Percentiles rank a stretch among this genome's conserved stretches.
Conservation (phyloP, 805 yeast species). For the Metschnikowia lachancei region DNA sequence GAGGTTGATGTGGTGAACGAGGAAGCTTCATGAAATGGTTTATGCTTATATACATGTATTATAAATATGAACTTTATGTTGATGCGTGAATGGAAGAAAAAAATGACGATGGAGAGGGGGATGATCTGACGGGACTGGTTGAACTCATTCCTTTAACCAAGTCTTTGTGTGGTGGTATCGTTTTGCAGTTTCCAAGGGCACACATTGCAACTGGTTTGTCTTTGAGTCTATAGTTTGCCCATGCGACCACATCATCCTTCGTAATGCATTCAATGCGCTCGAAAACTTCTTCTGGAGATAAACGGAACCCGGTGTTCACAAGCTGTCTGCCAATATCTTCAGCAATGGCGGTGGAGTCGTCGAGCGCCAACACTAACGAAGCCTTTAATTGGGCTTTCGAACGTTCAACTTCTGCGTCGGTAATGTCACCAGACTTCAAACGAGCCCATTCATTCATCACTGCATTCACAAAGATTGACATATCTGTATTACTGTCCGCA, state of each 20-base stretch:
- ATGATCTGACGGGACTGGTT: too few species aligned
- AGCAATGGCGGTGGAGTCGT: constrained; percentile 93
- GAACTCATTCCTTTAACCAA: constrained; percentile 42
- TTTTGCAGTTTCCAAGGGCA: constrained; percentile 79
- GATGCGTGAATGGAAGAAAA: too few species aligned
- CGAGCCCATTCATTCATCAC: constrained; percentile 87
- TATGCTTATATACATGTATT: constrained; percentile 2
- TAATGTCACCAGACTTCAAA: constrained; percentile 69
- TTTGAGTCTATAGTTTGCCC: constrained; percentile 81
- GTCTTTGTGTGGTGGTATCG: constrained; percentile 66
- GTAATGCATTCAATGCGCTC: constrained; percentile 74
- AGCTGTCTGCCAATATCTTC: constrained; percentile 98
- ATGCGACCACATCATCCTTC: constrained; percentile 72
- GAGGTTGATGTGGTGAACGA: constrained; percentile 25
- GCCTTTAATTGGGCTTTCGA: constrained; percentile 96
- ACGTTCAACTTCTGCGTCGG: constrained; percentile 84
- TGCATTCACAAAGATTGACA: constrained; percentile 68
- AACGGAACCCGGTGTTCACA: constrained; percentile 84
- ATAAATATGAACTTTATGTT: too few species aligned
- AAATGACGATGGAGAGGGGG: too few species aligned
- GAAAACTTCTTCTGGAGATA: constrained; percentile 72
- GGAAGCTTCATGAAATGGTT: constrained; percentile 7
- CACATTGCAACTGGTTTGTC: constrained; percentile 84
- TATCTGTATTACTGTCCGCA: constrained; percentile 68
- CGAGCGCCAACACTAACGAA: constrained; percentile 80